A percentile compares a stretch with the other conserved stretches of the same genome.
phyloP scores from a whole-genome alignment of 2,329 filamentous ascomycete species.

The Pseudocercospora ulei region DNA sequence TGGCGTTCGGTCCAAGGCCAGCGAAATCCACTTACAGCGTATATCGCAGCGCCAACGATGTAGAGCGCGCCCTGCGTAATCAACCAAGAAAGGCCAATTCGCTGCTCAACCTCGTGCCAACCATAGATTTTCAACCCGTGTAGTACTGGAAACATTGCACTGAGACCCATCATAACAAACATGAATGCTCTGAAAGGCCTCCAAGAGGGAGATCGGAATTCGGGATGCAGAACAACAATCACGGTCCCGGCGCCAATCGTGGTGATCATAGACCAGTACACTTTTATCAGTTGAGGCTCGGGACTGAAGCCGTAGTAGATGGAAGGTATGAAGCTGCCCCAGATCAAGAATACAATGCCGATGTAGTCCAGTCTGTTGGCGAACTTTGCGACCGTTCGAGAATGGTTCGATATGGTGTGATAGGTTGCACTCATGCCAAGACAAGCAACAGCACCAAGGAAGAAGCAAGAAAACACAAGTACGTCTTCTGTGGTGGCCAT shows the following conservation, averaged over 20 bases:
- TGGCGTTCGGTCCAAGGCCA: background rate
- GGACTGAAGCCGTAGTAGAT: conserved; percentile 81
- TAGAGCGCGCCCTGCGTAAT: conserved; percentile 73
- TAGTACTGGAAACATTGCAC: conserved; percentile 70
- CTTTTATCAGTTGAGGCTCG: conserved; percentile 52
- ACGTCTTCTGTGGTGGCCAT: conserved; percentile 55
- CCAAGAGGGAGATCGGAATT: conserved; percentile 74
- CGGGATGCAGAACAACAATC: conserved; percentile 65
- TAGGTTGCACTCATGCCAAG: conserved; percentile 54
- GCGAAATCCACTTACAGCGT: conserved; percentile 55
- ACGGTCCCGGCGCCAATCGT: conserved; percentile 67
- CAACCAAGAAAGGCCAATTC: conserved; percentile 74
- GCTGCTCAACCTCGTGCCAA: conserved; percentile 52
- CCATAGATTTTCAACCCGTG: conserved; percentile 66
- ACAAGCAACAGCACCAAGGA: conserved; percentile 50
- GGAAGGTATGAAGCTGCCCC: conserved; percentile 80
- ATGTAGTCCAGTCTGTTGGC: conserved; percentile 93
- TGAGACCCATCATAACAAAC: conserved; percentile 80
- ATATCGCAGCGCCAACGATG: conserved; percentile 73
- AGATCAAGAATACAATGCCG: conserved; percentile 84
- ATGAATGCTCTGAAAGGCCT: conserved; percentile 76
- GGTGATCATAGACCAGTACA: conserved; percentile 72
- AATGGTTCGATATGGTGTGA: conserved; percentile 80
- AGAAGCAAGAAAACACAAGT: conserved; percentile 68
- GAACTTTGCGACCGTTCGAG: conserved; percentile 62